Conservation (phyloP, 192 early-diverging fungal species). For the Coemansia sp. region DNA sequence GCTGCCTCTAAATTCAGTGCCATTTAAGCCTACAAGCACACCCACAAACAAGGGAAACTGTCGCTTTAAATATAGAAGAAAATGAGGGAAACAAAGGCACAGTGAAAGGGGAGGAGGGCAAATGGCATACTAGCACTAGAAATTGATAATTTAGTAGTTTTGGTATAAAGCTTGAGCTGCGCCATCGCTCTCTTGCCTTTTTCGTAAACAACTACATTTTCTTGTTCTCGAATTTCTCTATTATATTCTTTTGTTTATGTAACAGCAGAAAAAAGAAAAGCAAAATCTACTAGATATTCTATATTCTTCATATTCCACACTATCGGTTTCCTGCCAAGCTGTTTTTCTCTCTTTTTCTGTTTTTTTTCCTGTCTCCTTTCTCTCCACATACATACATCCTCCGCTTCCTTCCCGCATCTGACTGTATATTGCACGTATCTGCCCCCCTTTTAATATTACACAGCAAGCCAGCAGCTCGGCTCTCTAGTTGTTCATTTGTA, state of each 20-base stretch:
- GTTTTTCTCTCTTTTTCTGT: background rate
- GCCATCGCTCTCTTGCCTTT: background rate
- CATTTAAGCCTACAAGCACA: background rate
- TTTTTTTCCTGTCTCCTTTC: too few species aligned
- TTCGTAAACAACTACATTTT: background rate
- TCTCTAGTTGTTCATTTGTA: background rate
- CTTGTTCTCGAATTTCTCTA: background rate
- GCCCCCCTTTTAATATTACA: background rate
- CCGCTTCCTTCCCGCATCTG: background rate
- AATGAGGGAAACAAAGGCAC: background rate
- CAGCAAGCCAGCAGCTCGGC: too few species aligned
- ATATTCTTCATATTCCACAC: conserved; percentile 2
- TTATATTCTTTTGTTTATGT: background rate
- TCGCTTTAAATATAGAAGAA: too few species aligned
- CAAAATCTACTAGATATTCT: background rate
- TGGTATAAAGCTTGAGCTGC: background rate
- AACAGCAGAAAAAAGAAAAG: background rate
- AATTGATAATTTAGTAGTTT: too few species aligned
- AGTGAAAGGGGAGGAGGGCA: background rate
- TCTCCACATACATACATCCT: conserved; percentile 3
- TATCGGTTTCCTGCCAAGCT: background rate
- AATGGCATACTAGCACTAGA: background rate
- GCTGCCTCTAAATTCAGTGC: background rate
- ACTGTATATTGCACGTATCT: background rate
- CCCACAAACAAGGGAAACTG: too few species aligned